These are phyloP conservation scores for Basidiobolus meristosporus DNA, from an alignment of 371 early-diverging fungal species.

Conservation along the genomic window DNA sequence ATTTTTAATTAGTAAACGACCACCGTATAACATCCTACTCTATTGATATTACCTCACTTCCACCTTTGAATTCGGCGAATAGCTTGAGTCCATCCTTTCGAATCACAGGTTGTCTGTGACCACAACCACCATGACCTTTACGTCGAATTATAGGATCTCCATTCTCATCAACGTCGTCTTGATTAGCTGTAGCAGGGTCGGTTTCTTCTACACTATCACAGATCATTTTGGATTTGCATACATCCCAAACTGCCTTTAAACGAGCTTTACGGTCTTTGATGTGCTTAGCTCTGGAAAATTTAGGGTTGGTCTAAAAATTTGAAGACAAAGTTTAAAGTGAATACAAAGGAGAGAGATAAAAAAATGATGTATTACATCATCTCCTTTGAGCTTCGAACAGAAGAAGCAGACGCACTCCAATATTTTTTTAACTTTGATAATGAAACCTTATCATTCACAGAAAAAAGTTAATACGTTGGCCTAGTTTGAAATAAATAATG, in stretches of 20 bases:
- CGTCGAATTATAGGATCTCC: slow-evolving; percentile 5
- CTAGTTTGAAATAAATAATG: background rate
- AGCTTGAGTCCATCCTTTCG: slow-evolving; percentile 83
- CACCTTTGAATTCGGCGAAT: slow-evolving; percentile 35
- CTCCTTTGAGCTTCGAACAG: slow-evolving; percentile 93
- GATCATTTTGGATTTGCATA: slow-evolving; percentile 68
- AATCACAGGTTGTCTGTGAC: slow-evolving; percentile 78
- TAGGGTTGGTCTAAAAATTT: slow-evolving; percentile 30
- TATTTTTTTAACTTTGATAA: slow-evolving; percentile 88
- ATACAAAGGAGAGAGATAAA: background rate
- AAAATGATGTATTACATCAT: slow-evolving; percentile 24
- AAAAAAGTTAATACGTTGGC: background rate
- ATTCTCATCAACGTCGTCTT: slow-evolving; percentile 9
- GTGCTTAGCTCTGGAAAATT: slow-evolving; percentile 46
- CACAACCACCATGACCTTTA: slow-evolving; percentile 50
- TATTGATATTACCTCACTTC: too few relatives aligned
- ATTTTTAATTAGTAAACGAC: background rate
- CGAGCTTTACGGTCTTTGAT: slow-evolving; percentile 57
- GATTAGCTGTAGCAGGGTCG: slow-evolving; percentile 24
- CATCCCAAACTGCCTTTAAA: slow-evolving; percentile 82
- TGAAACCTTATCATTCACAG: slow-evolving; percentile 26
- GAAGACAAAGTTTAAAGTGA: background rate
- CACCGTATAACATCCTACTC: background rate
- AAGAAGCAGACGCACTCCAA: slow-evolving; percentile 97
- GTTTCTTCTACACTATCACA: slow-evolving; percentile 73